These are phyloP conservation scores for Emmonsia crescens DNA, from an alignment of 2,329 filamentous ascomycete genomes.

Conservation along the genomic window DNA sequence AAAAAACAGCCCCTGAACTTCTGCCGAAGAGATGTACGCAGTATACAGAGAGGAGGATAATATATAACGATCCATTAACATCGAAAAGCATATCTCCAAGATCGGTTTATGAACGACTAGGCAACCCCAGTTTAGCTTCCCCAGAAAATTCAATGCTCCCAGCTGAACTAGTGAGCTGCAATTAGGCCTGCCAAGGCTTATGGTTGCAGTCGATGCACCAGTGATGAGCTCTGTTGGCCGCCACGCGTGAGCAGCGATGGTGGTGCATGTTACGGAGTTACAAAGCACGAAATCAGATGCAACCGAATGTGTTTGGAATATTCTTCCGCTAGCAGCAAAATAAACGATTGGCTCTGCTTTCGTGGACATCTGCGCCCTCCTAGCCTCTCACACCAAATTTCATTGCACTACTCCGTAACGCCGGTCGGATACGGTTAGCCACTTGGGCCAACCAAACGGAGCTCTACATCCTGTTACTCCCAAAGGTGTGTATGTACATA, in stretches of 20 bases:
- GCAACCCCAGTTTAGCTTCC: neutral
- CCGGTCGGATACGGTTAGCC: neutral
- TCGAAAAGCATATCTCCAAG: neutral
- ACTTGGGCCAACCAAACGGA: neutral
- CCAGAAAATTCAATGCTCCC: neutral
- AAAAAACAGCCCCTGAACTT: neutral
- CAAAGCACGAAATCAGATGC: neutral
- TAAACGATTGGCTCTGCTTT: constrained; percentile 2
- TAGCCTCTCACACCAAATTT: no score
- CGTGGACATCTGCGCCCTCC: neutral
- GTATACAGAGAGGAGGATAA: no score
- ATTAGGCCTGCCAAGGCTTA: neutral
- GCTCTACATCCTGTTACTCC: neutral
- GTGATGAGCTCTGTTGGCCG: neutral
- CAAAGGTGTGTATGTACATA: neutral
- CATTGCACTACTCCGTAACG: no score
- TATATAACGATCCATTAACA: neutral
- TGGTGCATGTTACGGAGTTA: neutral
- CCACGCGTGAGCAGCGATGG: neutral
- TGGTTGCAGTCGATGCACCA: neutral
- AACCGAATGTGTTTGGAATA: neutral
- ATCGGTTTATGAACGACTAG: neutral
- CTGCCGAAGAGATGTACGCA: no score
- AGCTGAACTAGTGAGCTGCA: neutral
- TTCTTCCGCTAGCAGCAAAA: neutral